Evolutionary conservation across 73 alveolate species (phyloP).

Genomic region (Paramecium tetraurelia): DNA sequence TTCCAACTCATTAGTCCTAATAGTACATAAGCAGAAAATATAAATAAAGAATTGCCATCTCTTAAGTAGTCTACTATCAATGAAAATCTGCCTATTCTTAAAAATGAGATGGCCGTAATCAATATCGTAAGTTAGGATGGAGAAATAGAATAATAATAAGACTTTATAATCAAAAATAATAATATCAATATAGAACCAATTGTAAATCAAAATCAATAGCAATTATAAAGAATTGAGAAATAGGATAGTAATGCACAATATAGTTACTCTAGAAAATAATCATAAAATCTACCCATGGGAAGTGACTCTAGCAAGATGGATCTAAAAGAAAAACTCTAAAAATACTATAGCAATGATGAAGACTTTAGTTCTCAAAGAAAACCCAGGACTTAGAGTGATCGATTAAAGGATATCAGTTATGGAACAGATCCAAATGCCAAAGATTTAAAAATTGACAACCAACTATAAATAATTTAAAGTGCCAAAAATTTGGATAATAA

Average conservation of each 20-base stretch:
- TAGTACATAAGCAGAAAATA: background rate
- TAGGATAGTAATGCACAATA: background rate
- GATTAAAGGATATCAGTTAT: background rate
- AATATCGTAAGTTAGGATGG: background rate
- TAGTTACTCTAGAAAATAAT: background rate
- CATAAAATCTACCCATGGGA: background rate
- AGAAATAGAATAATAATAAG: background rate
- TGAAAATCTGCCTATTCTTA: background rate
- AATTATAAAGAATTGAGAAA: background rate
- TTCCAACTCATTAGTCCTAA: background rate
- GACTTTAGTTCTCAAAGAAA: background rate
- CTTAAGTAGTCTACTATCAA: background rate
- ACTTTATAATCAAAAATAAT: background rate
- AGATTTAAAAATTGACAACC: background rate
- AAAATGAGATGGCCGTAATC: background rate
- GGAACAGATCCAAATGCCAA: background rate
- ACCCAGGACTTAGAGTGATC: background rate
- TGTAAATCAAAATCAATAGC: background rate
- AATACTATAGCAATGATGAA: slow-evolving; percentile 1
- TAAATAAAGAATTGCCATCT: background rate
- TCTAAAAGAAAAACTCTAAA: background rate
- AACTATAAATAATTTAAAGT: background rate
- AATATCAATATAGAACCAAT: background rate
- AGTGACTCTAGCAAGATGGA: slow-evolving; percentile 16
- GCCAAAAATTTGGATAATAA: background rate